Conservation (phyloP, 495 filamentous ascomycete species). For the Penicillium subrubescens region DNA sequence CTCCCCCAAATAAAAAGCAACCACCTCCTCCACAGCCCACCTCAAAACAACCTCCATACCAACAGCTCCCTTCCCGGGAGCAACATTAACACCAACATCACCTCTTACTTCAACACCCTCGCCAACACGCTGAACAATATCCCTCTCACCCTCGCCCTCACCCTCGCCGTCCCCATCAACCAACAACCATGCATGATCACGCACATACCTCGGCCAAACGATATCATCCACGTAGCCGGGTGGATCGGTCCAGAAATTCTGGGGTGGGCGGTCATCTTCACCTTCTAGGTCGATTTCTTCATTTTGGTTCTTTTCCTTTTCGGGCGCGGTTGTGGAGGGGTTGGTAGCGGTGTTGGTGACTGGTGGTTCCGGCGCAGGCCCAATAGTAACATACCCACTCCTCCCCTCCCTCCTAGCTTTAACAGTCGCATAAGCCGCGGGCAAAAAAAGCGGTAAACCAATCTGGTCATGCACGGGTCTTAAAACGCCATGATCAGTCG, state of each 20-base stretch:
- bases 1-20: conserved; percentile 23
- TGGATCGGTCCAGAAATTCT: conserved; percentile 93
- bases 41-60: conserved; percentile 41
- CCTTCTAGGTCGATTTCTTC: conserved; percentile 37
- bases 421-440: conserved; percentile 59
- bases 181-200: conserved; percentile 77
- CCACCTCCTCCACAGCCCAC: conserved; percentile 50
- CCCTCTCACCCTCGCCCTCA: conserved; percentile 15
- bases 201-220: conserved; percentile 92
- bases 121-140: conserved; percentile 36
- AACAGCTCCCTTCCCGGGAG: conserved; percentile 36
- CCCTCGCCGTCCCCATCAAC: conserved; percentile 62
- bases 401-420: conserved; percentile 70
- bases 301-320: background rate
- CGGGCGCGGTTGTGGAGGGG: background rate
- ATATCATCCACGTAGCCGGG: conserved; percentile 91
- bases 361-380: conserved; percentile 32
- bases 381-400: conserved; percentile 83
- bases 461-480: conserved; percentile 55
- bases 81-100: conserved; percentile 43
- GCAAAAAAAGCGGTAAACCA: conserved; percentile 75
- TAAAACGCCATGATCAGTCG: conserved; percentile 2
- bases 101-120: conserved; percentile 35
- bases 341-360: background rate
- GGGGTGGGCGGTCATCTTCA: conserved; percentile 48